Base-by-base conservation (phyloP, 306 rosid genomes). In the Lupinus albus region DNA sequence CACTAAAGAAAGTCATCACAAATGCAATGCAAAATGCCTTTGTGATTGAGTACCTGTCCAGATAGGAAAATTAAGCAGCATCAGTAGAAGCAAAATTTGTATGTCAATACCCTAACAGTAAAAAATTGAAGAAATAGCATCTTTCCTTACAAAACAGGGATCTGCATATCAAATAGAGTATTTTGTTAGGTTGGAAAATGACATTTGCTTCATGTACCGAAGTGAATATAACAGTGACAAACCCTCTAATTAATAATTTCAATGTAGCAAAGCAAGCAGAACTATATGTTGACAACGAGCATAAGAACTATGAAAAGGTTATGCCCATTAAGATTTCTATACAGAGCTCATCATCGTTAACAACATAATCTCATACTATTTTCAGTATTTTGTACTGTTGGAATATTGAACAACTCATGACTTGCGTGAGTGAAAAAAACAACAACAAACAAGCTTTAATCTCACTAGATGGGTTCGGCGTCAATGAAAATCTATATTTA, bases 1-100 rank as follows among this genome's bases (percentile, higher is more conserved):
- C 76, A 18, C 73, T 67, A 78, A 79, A 87, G 86, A 68, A 93
- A 52, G 98, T 93, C 96, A 89, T 82, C 82, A 78, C 69, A 68
- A 92, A 92, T 8, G 95, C 96, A 84, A 92, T 83, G 81, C 87
- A 85, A 61, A 92, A 87, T 13, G 98, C 98, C 87, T 81, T 92
- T 1, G 91, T 89, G 74, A 92, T 87, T 1, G 98, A 87, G 79
- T 92, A 87, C 96, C 98, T 92, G 79, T 41, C 52, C 73, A 20
- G 8, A 75, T 44, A 55, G 39, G 61, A 86, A 78, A 64, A 30
- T 8, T 18, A 71, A 62, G 25, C 38, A 32, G 68, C 18, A 50
- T 76, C 71, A 77, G 54, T 38, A 49, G 64, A 36, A 11, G 42
- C 39, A 55, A 70, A 36, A 50, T 52, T 15, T 46, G 30, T 25